phyloP scores from a whole-genome alignment of 2,329 filamentous ascomycete species.

The Xylaria arbuscula region DNA sequence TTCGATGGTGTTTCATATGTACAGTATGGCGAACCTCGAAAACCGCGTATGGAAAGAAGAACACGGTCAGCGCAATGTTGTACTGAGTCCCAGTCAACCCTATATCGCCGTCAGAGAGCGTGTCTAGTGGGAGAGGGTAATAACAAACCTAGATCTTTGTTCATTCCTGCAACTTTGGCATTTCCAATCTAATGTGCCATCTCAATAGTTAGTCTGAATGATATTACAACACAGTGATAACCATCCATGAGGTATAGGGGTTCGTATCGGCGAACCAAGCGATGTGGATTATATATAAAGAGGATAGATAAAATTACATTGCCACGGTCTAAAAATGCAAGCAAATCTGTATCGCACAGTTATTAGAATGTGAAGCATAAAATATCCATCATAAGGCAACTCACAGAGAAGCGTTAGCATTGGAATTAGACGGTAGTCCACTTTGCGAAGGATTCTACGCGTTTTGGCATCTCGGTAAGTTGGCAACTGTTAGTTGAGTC shows the following conservation, averaged over 20 bases:
- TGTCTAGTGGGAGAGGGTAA: too few species aligned
- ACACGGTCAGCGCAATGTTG: slow-evolving; percentile 1
- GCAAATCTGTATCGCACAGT: neutral
- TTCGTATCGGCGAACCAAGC: neutral
- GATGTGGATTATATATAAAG: neutral
- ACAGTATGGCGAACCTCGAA: neutral
- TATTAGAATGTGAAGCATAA: neutral
- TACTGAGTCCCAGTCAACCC: slow-evolving; percentile 1
- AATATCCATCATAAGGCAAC: neutral
- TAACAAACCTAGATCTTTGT: slow-evolving; percentile 2
- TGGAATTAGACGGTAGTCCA: neutral
- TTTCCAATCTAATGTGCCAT: neutral
- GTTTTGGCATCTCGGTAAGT: slow-evolving; percentile 6
- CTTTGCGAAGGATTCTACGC: slow-evolving; percentile 9
- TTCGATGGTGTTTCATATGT: neutral
- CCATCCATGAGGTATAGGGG: neutral
- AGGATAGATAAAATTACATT: neutral
- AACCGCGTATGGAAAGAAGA: neutral
- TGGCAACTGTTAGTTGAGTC: neutral
- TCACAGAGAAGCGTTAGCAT: slow-evolving; percentile 4
- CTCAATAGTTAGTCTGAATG: neutral
- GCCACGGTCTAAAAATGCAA: slow-evolving; percentile 10
- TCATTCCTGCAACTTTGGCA: slow-evolving; percentile 9
- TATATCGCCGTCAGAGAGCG: neutral
- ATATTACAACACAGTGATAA: neutral